These are phyloP conservation scores for Micractinium conductrix DNA, from an alignment of 139 green algal species.

Conservation along the genomic window DNA sequence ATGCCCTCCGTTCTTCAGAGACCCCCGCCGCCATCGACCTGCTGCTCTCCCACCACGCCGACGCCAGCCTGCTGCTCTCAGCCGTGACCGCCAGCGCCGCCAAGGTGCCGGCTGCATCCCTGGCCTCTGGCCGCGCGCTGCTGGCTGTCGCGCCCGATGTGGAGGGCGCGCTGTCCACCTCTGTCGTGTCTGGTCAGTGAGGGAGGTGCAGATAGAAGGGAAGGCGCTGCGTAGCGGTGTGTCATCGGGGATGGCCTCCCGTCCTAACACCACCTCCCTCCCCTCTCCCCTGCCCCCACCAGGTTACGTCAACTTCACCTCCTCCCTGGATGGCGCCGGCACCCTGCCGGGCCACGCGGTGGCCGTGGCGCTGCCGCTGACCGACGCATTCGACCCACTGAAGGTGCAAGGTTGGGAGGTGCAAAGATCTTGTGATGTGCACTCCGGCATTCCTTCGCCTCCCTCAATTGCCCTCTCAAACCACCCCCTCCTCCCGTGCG, in stretches of 20 bases:
- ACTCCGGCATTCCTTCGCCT: neutral
- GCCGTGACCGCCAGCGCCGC: neutral
- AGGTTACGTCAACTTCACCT: slow-evolving; percentile 18
- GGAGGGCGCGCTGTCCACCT: neutral
- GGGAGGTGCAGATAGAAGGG: neutral
- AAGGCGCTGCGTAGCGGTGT: neutral
- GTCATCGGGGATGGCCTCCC: neutral
- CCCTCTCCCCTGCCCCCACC: neutral
- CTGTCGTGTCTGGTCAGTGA: neutral
- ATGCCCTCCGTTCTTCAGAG: neutral
- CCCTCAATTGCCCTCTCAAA: neutral
- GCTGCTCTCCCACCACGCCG: neutral
- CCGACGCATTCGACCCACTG: neutral
- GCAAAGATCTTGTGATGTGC: neutral
- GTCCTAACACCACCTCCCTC: neutral
- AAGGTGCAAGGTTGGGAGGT: neutral
- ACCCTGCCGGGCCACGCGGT: neutral
- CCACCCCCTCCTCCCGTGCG: neutral
- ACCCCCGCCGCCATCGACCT: neutral
- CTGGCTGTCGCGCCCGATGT: neutral
- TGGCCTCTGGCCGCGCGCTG: neutral
- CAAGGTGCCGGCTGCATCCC: neutral
- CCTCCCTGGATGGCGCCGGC: neutral
- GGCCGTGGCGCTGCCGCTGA: slow-evolving; percentile 2
- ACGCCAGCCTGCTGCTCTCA: slow-evolving; percentile 3